A percentile compares a stretch with the other conserved stretches of the same genome.
Evolutionary conservation across 2,329 filamentous ascomycete species (phyloP).

Genomic region (Xylariaceae sp.): DNA sequence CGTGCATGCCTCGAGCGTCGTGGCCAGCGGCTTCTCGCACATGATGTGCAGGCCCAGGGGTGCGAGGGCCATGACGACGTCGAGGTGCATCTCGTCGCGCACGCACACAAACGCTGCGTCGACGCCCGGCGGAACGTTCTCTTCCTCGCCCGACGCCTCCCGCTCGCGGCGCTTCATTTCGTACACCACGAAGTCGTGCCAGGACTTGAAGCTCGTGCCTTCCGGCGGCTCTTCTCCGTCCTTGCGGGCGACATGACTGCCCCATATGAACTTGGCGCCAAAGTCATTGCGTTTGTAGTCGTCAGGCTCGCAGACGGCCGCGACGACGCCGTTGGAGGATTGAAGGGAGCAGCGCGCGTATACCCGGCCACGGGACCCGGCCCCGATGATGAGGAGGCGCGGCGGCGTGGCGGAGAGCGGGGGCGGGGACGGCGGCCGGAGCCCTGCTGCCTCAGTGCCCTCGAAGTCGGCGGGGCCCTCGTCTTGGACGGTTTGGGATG

Average conservation of each 20-base stretch:
- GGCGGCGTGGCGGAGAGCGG: slow-evolving; percentile 46
- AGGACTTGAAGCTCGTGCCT: slow-evolving; percentile 66
- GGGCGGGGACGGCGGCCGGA: slow-evolving; percentile 36
- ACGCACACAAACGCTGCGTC: slow-evolving; percentile 63
- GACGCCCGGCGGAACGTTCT: slow-evolving; percentile 47
- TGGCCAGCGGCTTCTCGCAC: slow-evolving; percentile 91
- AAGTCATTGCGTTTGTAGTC: slow-evolving; percentile 69
- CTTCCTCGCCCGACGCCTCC: slow-evolving; percentile 42
- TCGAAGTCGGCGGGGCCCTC: slow-evolving; percentile 26
- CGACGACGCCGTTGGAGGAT: slow-evolving; percentile 62
- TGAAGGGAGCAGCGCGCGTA: slow-evolving; percentile 66
- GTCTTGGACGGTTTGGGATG: slow-evolving; percentile 25
- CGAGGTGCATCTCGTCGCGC: slow-evolving; percentile 80
- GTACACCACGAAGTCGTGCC: slow-evolving; percentile 70
- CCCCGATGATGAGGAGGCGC: slow-evolving; percentile 74
- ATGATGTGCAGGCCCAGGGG: slow-evolving; percentile 73
- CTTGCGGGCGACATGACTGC: slow-evolving; percentile 35
- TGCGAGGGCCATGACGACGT: slow-evolving; percentile 70
- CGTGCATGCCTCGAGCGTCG: slow-evolving; percentile 71
- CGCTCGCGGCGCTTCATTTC: slow-evolving; percentile 58
- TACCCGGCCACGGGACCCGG: slow-evolving; percentile 69
- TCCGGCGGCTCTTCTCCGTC: too few species aligned
- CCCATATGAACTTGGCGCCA: slow-evolving; percentile 70
- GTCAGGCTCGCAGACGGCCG: slow-evolving; percentile 76
- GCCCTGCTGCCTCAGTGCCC: slow-evolving; percentile 17